Evolutionary conservation across 768 basidiomycete genomes (phyloP).

Genomic region (Hygrocybe coccinea): DNA sequence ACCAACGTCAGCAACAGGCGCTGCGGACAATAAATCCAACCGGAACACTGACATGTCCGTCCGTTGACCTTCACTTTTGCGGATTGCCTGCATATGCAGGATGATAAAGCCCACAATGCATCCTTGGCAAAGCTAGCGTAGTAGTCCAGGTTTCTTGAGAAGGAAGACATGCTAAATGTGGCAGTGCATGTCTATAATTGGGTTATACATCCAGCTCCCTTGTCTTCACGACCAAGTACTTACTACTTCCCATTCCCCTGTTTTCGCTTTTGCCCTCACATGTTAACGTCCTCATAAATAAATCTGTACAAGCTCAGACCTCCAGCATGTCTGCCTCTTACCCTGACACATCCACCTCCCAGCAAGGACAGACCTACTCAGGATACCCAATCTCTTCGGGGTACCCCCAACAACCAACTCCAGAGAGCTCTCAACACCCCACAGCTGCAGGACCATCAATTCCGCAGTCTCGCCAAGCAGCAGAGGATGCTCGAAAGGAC

Average conservation of each 20-base stretch:
- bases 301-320: too few relatives aligned
- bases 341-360: not conserved
- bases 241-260: too few relatives aligned
- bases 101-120: slow-evolving; percentile 74
- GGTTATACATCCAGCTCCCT: too few relatives aligned
- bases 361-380: not conserved
- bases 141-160: not conserved
- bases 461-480: slow-evolving; percentile 57
- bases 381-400: slow-evolving; percentile 6
- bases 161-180: not conserved
- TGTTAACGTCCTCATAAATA: too few relatives aligned
- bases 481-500: slow-evolving; percentile 83
- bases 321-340: slow-evolving; percentile 4
- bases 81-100: slow-evolving; percentile 74
- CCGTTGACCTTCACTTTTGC: slow-evolving; percentile 95
- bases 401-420: slow-evolving; percentile 2
- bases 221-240: too few relatives aligned
- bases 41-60: slow-evolving; percentile 66
- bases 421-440: not conserved
- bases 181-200: not conserved
- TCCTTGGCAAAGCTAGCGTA: slow-evolving; percentile 66
- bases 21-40: not conserved
- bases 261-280: too few relatives aligned
- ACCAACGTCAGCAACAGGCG: not conserved
- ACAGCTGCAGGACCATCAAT: not conserved